Percentiles rank a stretch among this genome's conserved stretches.
Conservation (phyloP, 2,329 filamentous ascomycete species). For the Neonectria faginata region DNA sequence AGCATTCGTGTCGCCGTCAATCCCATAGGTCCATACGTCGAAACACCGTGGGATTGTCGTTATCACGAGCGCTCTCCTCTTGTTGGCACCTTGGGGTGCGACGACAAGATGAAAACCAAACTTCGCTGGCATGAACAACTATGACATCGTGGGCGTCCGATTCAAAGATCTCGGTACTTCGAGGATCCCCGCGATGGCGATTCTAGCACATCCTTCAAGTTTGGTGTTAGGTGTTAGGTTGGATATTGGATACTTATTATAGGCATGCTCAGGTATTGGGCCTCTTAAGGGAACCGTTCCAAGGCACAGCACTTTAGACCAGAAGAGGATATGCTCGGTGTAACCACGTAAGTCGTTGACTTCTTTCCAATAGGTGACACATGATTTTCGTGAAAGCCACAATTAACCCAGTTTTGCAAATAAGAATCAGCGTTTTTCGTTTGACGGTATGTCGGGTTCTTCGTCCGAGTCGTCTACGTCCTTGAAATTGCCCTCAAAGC, state of each 20-base stretch:
- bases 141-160: neutral
- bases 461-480: slow-evolving; percentile 40
- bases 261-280: neutral
- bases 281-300: neutral
- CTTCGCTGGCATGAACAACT: neutral
- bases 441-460: slow-evolving; percentile 31
- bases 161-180: neutral
- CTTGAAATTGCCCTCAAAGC: slow-evolving; percentile 51
- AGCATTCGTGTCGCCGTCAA: no score
- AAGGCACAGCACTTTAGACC: no score
- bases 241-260: neutral
- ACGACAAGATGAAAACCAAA: neutral
- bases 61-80: neutral
- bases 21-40: no score
- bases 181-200: neutral
- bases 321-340: no score
- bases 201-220: neutral
- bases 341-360: no score
- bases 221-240: neutral
- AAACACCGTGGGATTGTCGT: neutral
- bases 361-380: no score
- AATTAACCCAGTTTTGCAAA: neutral
- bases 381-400: no score
- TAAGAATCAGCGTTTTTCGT: slow-evolving; percentile 30
- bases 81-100: neutral